Evolutionary conservation across 352 stramenopile species (phyloP), one percentile per base, ranked within the genome.

Genomic region (Phytopythium helicoides): DNA sequence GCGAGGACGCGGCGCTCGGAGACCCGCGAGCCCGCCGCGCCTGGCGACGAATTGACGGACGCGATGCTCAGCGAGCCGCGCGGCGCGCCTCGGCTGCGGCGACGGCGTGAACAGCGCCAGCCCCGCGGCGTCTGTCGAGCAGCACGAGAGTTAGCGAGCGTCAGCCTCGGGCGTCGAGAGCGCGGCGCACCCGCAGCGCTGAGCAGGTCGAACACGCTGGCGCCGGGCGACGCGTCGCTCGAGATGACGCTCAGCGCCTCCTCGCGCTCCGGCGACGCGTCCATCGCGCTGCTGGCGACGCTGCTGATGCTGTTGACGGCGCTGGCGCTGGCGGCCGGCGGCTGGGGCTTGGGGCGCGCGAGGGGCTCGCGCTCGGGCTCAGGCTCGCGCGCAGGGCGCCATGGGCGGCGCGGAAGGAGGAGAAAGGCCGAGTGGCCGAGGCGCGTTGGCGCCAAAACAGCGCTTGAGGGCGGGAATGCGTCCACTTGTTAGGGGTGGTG

Each of bases 41-140:
- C 31, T 21, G 62, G 68, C 4, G 68, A 76, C 28, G 46, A 54
- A 22, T n/a, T 25, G 52, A 34, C 21, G 6, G 42, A 53, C 15
- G 44, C 35, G 3, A 46, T 23, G 45, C 47, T 44, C 47, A 42
- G 15, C 18, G 42, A n/a, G 50, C 23, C 44, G 49, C 12, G 47
- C 26, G 2, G 47, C 12, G 11, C 58, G 35, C 40, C 57, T 67
- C n/a, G 54, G 50, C 8, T 65, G 68, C 8, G 75, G 76, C 0
- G 76, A 81, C 23, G 76, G 75, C 2, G 75, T 83, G 46, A 88
- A 75, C 10, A 89, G 49, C 21, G 66, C 79, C 34, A 88, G 83
- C 1, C 55, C 56, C 6, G 50, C 37, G 22, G 66, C 44, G 9
- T 68, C 62, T 68, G 35, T 28, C 52, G n/a, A 47, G 59, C n/a